Conservation (phyloP, 768 basidiomycete genomes). For the Pluteus cervinus region DNA sequence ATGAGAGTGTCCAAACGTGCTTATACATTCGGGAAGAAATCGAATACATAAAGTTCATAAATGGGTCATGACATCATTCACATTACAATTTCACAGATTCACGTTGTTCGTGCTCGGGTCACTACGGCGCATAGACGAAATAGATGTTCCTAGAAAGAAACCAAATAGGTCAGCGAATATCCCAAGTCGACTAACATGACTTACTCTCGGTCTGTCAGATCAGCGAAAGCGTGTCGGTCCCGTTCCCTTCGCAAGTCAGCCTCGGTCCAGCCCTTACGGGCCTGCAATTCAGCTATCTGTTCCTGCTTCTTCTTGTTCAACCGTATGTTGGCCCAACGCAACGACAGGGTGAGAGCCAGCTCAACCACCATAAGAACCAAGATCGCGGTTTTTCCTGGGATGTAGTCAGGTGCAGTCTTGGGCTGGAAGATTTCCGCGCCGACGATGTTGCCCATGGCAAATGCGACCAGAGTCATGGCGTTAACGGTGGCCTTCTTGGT, state of each 20-base stretch:
- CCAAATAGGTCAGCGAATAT: constrained; percentile 4
- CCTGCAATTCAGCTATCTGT: constrained; percentile 36
- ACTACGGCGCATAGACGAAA: constrained; percentile 51
- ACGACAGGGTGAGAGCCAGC: constrained; percentile 37
- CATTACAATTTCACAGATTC: too few relatives aligned
- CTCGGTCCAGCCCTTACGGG: constrained; percentile 46
- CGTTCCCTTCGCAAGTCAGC: constrained; percentile 53
- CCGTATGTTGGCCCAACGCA: constrained; percentile 49
- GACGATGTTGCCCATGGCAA: constrained; percentile 54
- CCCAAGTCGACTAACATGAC: constrained; percentile 14
- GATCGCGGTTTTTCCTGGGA: constrained; percentile 62
- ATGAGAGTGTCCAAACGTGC: too few relatives aligned
- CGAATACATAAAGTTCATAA: too few relatives aligned
- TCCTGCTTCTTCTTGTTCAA: constrained; percentile 43
- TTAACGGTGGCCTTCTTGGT: constrained; percentile 69
- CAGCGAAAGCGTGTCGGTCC: constrained; percentile 57
- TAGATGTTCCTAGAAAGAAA: constrained; percentile 46
- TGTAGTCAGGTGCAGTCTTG: constrained; percentile 54
- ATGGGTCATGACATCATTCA: too few relatives aligned
- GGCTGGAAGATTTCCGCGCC: constrained; percentile 61
- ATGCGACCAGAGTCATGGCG: constrained; percentile 49
- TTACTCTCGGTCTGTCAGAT: constrained; percentile 59
- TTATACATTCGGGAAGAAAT: too few relatives aligned
- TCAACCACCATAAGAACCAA: constrained; percentile 52
- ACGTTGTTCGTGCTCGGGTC: too few relatives aligned